Evolutionary conservation across 202 grass and related monocot genomes (phyloP), one percentile per base, ranked within the genome.

Genomic region (Panicum virgatum): DNA sequence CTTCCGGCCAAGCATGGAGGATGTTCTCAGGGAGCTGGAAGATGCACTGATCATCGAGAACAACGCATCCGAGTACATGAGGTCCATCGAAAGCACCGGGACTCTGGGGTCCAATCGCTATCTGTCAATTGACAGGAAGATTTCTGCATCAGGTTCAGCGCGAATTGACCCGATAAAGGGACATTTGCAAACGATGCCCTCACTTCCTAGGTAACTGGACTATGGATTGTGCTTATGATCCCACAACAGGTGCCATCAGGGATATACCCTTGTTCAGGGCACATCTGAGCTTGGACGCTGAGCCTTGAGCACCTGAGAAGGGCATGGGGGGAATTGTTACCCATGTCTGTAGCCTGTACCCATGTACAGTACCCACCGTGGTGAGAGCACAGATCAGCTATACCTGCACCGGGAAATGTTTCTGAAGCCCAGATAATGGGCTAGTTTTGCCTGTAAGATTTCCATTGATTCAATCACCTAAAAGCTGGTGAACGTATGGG

Each of bases 11-110:
- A 90, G 76, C 72, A 94, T 94, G 83, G 80, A 84, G n/a, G 88
- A 94, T 42, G 76, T 90, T 8, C 80, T 82, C 30, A 80, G 91
- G 15, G 91, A 93, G 75, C 78, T 93, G 23, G 91, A 94, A 76
- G 91, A 94, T 59, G 86, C 91, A 40, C 46, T 94, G 66, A 93
- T 90, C 63, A 94, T 94, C 9, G 91, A 94, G 72, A 91, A 91
- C 53, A 94, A 94, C 0, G 88, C 91, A 1, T 94, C 91, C 0
- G 91, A 91, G 88, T 94, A 94, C 76, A 91, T 94, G 91, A 86
- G 83, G 29, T 94, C 91, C 80, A 91, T 91, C 12, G 91, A 93
- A 62, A 93, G 91, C 72, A 78, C 56, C 0, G 91, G 90, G 23
- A 89, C 87, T 12, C 79, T n/a, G n/a, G 87, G 91, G 5, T 94